A percentile compares a stretch with the other conserved stretches of the same genome.
Conservation (phyloP, 2,329 filamentous ascomycete genomes). For the Seiridium unicorne region DNA sequence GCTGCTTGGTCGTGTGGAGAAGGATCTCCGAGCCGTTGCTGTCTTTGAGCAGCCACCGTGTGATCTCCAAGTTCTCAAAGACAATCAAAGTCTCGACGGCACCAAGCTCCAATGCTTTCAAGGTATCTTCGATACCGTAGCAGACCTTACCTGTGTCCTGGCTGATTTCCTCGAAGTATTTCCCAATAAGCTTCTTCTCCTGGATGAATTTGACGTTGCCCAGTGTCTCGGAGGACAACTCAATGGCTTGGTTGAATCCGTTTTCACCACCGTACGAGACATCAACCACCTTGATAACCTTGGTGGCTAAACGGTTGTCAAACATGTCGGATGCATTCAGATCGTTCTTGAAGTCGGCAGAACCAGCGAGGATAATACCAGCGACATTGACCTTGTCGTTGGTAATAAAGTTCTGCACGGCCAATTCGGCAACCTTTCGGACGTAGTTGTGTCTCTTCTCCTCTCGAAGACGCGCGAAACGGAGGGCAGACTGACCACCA, state of each 20-base stretch:
- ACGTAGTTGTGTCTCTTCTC: conserved; percentile 99
- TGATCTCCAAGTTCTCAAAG: conserved; percentile 95
- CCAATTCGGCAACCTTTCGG: conserved; percentile 95
- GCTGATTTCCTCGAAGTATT: conserved; percentile 98
- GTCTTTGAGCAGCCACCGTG: conserved; percentile 84
- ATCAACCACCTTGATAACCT: conserved; percentile 99
- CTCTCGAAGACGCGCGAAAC: conserved; percentile 98
- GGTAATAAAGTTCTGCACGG: conserved; percentile 98
- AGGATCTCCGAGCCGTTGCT: conserved; percentile 70
- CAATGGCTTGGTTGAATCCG: conserved; percentile 99
- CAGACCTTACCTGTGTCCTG: conserved; percentile 96
- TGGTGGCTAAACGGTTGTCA: conserved; percentile 83
- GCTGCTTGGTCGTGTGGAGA: conserved; percentile 83
- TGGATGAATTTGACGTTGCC: conserved; percentile 99
- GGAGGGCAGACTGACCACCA: conserved; percentile 98
- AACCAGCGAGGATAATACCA: conserved; percentile 92
- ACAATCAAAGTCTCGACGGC: conserved; percentile 94
- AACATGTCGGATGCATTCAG: conserved; percentile 97
- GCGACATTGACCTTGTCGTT: conserved; percentile 98
- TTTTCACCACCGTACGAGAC: conserved; percentile 99
- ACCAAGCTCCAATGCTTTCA: conserved; percentile 94
- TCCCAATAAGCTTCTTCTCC: conserved; percentile 99
- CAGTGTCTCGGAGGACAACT: conserved; percentile 89
- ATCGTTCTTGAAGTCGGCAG: conserved; percentile 99
- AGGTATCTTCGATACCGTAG: conserved; percentile 96